Base-by-base conservation (phyloP, 495 filamentous ascomycete genomes). In the Opeltia flavorubescens region DNA sequence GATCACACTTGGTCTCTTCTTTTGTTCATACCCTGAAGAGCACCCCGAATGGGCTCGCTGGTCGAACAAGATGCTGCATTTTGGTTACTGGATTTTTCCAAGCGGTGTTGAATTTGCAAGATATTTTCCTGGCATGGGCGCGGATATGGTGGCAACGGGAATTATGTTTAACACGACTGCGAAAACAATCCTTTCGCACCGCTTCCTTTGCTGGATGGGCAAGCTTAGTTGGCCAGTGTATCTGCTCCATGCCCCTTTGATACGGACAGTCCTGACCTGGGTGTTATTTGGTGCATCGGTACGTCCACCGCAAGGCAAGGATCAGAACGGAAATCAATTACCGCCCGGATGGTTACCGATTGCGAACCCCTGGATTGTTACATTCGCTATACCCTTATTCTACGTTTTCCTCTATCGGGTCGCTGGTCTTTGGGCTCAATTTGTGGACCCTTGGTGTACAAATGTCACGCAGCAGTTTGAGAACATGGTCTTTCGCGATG, bases 181-280 rank as follows among this genome's bases (percentile, higher is more conserved):
- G 7, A 75, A 78, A 40, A 65, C 67, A n/a, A 50, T 78, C 25
- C 63, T 83, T 13, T 70, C 76, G 1, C 73, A 66, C 57, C 65
- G 68, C 17, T 59, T 72, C 15, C 66, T 83, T n/a, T 66, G 78
- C 42, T 81, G 75, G 74, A 67, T 83, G 31, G 78, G 78, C 38
- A 74, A 72, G 55, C 71, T 78, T 56, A 76, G 71, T 44, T 83
- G 80, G 50, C 77, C 78, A 24, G 77, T 83, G n/a, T 83, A 83
- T 51, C 70, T 83, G 5, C 64, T 78, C 5, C 78, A 83, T 57
- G 77, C 77, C 13, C 71, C 74, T 17, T 65, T 83, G 25, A 64
- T 83, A 15, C 76, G 79, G 29, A 71, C 70, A 5, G 66, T 81
- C 2, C 65, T 81, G 1, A 72, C 68, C 50, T 81, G 77, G 74